Evolutionary conservation across 192 early-diverging fungal species (phyloP), one percentile per base, ranked within the genome.

Genomic region (Mortierella antarctica): DNA sequence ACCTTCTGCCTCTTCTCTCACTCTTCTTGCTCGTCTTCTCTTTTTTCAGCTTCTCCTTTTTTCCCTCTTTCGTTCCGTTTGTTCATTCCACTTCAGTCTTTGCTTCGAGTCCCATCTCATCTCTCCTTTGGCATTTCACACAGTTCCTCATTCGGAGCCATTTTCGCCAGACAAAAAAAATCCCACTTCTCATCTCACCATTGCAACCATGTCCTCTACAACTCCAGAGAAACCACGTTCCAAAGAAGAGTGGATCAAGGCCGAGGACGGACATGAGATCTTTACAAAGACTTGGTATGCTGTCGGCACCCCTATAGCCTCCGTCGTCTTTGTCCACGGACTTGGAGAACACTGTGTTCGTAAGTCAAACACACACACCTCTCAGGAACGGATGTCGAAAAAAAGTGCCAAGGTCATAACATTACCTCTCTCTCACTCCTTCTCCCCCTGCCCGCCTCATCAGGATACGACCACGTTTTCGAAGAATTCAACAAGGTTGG

Each of bases 401-500:
- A 57, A 20, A 57, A 57, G 10, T 57, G 13, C 11, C 10, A 57
- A 1, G 21, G 11, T 6, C 5, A 50, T 11, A 40, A 0, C 40
- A n/a, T n/a, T n/a, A n/a, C n/a, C n/a, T n/a, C n/a, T n/a, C n/a
- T n/a, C n/a, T n/a, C n/a, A n/a, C n/a, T 70, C n/a, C 49, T 67
- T 65, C 42, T 64, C 31, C 12, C 18, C n/a, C n/a, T n/a, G n/a
- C n/a, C n/a, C n/a, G n/a, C n/a, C 8, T 57, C 31, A 31, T 6
- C 57, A 80, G 76, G 89, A 46, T 90, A 88, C 61, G 84, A 91
- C 52, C 83, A 90, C 49, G 77, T 92, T 50, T 90, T 91, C 71
- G 62, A 78, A 31, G 69, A 71, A 17, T 91, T 92, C 67, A 83
- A 85, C 50, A 77, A 62, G 52, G 64, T 68, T 31, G 90, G 88